These are phyloP conservation scores for Plantago major DNA, from an alignment of 257 asterid species.

Conservation along the genomic window DNA sequence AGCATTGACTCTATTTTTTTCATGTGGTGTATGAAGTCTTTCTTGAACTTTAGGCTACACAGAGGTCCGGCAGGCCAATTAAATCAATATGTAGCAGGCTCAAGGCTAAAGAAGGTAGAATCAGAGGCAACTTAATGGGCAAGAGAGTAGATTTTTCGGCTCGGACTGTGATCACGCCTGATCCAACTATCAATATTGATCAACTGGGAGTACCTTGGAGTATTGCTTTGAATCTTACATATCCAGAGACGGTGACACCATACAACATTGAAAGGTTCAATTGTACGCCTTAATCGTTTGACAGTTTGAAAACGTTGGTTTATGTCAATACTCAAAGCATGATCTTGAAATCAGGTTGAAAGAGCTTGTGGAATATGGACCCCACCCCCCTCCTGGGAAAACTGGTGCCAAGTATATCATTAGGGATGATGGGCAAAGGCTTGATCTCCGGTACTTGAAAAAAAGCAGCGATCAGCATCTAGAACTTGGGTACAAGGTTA, in stretches of 20 bases:
- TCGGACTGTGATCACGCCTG: slow-evolving; percentile 98
- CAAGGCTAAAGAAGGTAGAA: slow-evolving; percentile 97
- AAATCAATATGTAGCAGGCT: slow-evolving; percentile 97
- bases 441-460: slow-evolving; percentile 95
- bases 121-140: slow-evolving; percentile 98
- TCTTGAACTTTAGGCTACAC: slow-evolving; percentile 71
- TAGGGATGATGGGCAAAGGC: slow-evolving; percentile 99
- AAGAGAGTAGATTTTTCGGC: slow-evolving; percentile 98
- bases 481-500: slow-evolving; percentile 92
- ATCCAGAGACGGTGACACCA: slow-evolving; percentile 99
- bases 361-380: slow-evolving; percentile 98
- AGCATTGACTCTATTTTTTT: neutral
- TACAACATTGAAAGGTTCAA: slow-evolving; percentile 92
- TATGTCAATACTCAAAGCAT: slow-evolving; percentile 14
- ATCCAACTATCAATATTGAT: slow-evolving; percentile 95
- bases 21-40: neutral
- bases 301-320: slow-evolving; percentile 14
- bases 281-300: slow-evolving; percentile 1
- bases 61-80: slow-evolving; percentile 96
- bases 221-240: slow-evolving; percentile 94
- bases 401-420: slow-evolving; percentile 98
- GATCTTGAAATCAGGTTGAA: slow-evolving; percentile 59
- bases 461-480: slow-evolving; percentile 97
- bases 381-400: slow-evolving; percentile 99
- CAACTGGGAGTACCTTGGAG: slow-evolving; percentile 99